phyloP scores from a whole-genome alignment of 495 filamentous ascomycete species.

The Penicillium turbatum region DNA sequence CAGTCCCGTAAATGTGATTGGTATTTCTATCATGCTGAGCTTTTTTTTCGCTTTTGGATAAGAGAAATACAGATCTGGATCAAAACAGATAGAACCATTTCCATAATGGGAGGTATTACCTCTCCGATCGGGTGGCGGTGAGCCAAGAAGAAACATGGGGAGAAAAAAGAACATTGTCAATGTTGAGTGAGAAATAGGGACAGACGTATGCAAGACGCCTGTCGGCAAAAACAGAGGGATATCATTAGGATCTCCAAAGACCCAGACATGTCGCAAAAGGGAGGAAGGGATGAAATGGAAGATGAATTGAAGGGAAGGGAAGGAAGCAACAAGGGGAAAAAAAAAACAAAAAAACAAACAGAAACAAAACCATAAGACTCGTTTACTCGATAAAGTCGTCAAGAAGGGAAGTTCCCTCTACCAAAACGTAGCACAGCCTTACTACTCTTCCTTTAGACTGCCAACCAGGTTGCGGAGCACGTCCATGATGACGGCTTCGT shows the following conservation, averaged over 20 bases:
- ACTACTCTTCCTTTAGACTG: conserved; percentile 37
- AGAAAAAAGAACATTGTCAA: not conserved
- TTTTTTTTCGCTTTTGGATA: conserved; percentile 21
- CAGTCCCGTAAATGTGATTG: conserved; percentile 1
- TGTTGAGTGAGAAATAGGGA: not conserved
- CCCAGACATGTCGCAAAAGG: conserved; percentile 13
- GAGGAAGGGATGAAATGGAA: not conserved
- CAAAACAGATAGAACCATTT: not conserved
- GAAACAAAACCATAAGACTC: conserved; percentile 26
- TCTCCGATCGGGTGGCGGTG: not conserved
- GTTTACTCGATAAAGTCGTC: conserved; percentile 33
- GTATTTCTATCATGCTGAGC: conserved; percentile 28
- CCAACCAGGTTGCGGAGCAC: conserved; percentile 41
- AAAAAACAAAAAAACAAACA: conserved; percentile 11
- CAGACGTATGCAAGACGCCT: conserved; percentile 11
- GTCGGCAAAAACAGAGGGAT: conserved; percentile 30
- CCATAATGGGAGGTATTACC: too few species aligned
- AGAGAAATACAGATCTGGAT: conserved; percentile 4
- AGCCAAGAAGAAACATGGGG: not conserved
- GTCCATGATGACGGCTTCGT: conserved; percentile 45
- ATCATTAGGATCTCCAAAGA: conserved; percentile 30
- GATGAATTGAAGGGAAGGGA: not conserved
- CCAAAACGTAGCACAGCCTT: not conserved
- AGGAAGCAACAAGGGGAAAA: not conserved
- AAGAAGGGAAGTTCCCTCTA: conserved; percentile 10